A percentile compares a stretch with the other conserved stretches of the same genome.
Conservation (phyloP, 192 early-diverging fungal genomes). For the Backusella luteola region DNA sequence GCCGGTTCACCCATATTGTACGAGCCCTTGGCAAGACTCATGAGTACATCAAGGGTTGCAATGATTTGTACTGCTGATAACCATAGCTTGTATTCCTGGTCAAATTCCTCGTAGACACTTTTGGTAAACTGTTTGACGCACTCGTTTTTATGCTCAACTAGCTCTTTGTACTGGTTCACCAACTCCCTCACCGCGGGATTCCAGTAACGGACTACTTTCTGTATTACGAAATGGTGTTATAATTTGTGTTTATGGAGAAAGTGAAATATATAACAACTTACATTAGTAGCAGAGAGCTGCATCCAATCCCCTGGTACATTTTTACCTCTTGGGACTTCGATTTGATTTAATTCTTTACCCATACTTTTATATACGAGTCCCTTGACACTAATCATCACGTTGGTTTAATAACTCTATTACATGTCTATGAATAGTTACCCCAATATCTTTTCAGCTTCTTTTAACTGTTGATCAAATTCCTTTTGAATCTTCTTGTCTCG, state of each 20-base stretch:
- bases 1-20: conserved; percentile 69
- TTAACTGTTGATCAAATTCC: conserved; percentile 66
- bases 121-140: conserved; percentile 73
- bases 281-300: conserved; percentile 75
- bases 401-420: too few relatives aligned
- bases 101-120: conserved; percentile 83
- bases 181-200: conserved; percentile 61
- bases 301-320: conserved; percentile 79
- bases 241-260: neutral
- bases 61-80: conserved; percentile 68
- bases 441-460: conserved; percentile 61
- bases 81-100: conserved; percentile 71
- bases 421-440: conserved; percentile 38
- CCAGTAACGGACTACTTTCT: conserved; percentile 84
- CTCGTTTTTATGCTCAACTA: conserved; percentile 73
- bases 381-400: conserved; percentile 37
- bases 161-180: conserved; percentile 75
- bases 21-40: conserved; percentile 71
- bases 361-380: conserved; percentile 83
- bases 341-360: conserved; percentile 93
- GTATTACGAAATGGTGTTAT: neutral
- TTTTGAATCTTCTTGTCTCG: conserved; percentile 59
- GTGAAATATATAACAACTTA: conserved; percentile 28
- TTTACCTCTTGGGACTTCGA: conserved; percentile 80
- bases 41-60: conserved; percentile 85